Percentiles rank a stretch among this genome's conserved stretches.
Conservation (phyloP, 1,284 basidiomycete genomes). For the Pholiota adiposa region DNA sequence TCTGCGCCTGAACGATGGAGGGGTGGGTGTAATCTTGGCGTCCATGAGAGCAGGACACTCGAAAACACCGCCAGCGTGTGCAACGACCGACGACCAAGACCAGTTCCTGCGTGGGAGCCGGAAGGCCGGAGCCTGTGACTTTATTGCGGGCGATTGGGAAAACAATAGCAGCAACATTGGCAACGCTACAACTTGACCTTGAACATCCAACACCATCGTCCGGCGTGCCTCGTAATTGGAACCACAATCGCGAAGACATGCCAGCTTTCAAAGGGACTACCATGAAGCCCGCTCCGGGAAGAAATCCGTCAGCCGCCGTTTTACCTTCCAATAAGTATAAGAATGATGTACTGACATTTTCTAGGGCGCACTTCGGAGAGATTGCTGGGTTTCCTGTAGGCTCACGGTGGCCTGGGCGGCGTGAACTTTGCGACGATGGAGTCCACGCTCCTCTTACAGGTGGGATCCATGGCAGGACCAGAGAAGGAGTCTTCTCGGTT, state of each 20-base stretch:
- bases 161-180: too few relatives aligned
- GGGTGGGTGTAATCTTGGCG: too few relatives aligned
- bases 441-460: constrained; percentile 29
- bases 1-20: too few relatives aligned
- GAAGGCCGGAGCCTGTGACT: too few relatives aligned
- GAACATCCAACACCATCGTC: too few relatives aligned
- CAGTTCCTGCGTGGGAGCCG: too few relatives aligned
- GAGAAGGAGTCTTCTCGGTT: constrained; percentile 31
- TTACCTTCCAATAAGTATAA: background rate
- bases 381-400: constrained; percentile 28
- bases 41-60: too few relatives aligned
- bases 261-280: background rate
- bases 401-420: constrained; percentile 23
- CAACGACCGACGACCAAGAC: too few relatives aligned
- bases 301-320: background rate
- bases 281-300: background rate
- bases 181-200: too few relatives aligned
- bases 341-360: background rate
- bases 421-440: constrained; percentile 25
- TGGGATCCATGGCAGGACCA: constrained; percentile 30
- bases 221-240: too few relatives aligned
- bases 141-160: too few relatives aligned
- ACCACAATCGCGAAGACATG: background rate
- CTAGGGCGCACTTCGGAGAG: constrained; percentile 10
- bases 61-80: too few relatives aligned